Conservation (phyloP, 176 grass and related monocot species). For the Lolium rigidum region DNA sequence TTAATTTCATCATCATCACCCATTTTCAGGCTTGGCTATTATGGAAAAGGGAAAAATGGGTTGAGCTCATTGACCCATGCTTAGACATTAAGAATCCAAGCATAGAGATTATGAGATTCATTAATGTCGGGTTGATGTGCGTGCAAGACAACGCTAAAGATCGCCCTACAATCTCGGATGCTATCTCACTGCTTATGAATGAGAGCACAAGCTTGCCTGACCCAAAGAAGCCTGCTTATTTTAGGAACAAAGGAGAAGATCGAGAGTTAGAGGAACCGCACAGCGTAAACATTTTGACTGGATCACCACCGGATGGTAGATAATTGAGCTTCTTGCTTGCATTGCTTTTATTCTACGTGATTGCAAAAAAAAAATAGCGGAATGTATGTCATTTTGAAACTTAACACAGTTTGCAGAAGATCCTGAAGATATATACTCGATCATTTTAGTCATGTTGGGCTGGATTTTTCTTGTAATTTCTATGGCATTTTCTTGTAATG, state of each 20-base stretch:
- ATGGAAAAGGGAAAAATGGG: constrained; percentile 13
- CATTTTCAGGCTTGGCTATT: constrained; percentile 8
- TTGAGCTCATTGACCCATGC: constrained; percentile 35
- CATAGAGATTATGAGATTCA: constrained; percentile 35
- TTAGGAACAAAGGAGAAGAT: background rate
- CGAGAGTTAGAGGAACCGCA: background rate
- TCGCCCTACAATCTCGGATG: constrained; percentile 35
- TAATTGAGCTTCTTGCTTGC: background rate
- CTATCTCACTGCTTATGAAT: background rate
- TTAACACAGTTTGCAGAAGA: background rate
- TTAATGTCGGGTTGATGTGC: constrained; percentile 25
- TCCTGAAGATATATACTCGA: background rate
- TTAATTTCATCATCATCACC: background rate
- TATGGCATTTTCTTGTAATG: background rate
- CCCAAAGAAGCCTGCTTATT: constrained; percentile 30
- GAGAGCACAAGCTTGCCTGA: background rate
- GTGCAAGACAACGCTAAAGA: constrained; percentile 20
- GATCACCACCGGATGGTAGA: background rate
- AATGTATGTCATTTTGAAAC: background rate
- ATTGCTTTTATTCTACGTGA: background rate
- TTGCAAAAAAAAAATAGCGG: background rate
- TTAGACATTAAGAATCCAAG: background rate
- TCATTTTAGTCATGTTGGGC: background rate
- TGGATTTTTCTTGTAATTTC: background rate
- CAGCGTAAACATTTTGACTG: background rate